Percentiles rank a stretch among this genome's conserved stretches.
Conservation (phyloP, 345 rosid genomes). For the Salix udensis region DNA sequence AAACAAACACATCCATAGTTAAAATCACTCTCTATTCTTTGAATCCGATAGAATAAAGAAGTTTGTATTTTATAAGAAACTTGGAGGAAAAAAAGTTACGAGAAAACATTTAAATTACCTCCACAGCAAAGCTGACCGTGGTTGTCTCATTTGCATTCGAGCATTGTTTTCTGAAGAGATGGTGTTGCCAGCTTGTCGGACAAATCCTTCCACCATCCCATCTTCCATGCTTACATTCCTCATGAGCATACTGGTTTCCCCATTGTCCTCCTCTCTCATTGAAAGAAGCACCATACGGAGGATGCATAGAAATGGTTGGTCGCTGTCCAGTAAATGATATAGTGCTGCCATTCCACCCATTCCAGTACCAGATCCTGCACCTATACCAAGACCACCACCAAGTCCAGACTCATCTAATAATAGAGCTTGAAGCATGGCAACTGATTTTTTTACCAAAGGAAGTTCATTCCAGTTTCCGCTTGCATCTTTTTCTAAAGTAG, state of each 20-base stretch:
- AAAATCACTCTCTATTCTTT: not conserved
- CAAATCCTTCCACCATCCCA: constrained; percentile 43
- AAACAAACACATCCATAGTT: not conserved
- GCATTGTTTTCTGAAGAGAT: constrained; percentile 46
- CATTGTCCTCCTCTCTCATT: constrained; percentile 92
- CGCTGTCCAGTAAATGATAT: constrained; percentile 94
- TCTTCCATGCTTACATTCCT: constrained; percentile 57
- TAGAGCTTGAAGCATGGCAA: constrained; percentile 95
- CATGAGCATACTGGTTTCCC: constrained; percentile 67
- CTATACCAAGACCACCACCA: constrained; percentile 99
- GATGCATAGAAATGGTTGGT: constrained; percentile 99
- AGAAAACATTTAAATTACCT: constrained; percentile 47
- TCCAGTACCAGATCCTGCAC: constrained; percentile 99
- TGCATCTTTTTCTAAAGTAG: constrained; percentile 80
- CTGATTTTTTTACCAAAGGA: constrained; percentile 86
- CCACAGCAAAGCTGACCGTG: constrained; percentile 89
- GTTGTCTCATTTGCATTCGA: constrained; percentile 56
- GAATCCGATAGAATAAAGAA: constrained; percentile 1
- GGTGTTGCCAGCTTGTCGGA: constrained; percentile 39
- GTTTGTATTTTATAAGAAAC: not conserved
- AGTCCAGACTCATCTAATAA: constrained; percentile 93
- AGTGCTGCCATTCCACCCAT: constrained; percentile 99
- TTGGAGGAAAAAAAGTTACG: not conserved
- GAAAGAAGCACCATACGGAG: constrained; percentile 97
- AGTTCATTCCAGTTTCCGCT: constrained; percentile 97